Base-by-base conservation (phyloP, 768 basidiomycete genomes). In the Cystobasidium tubakii region DNA sequence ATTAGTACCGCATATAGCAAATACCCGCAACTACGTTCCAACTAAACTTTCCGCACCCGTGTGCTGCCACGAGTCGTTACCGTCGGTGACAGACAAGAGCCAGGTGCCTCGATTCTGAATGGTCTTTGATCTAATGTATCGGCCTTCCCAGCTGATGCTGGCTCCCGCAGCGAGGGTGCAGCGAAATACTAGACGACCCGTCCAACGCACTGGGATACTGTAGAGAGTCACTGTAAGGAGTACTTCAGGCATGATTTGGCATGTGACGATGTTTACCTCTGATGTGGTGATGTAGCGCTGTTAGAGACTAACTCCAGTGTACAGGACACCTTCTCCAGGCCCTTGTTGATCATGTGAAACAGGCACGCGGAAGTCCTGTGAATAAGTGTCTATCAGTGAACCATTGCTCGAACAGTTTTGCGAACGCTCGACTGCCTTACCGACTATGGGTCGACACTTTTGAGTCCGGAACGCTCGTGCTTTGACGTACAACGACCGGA, bases 191-290 rank as follows among this genome's bases (percentile, higher is more conserved):
- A 78, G 1, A 81, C 72, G 0, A 62, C 83, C 77, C 43, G 77
- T 74, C n/a, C 81, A 80, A 73, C 85, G 67, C 84, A 81, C n/a
- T 87, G 76, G 1, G 81, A 81, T 39, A 89, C 82, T 7, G 85
- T 83, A 1, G 89, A 73, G 7, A 92, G 91, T 78, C 92, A 86
- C 84, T 86, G 88, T 81, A 93, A 90, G 17, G 81, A 78, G 75
- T 7, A 42, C 42, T 7, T 7, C 42, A 7, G 9, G 7, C 42
- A 42, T 7, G 42, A 42, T 17, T 42, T 42, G 42, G n/a, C n/a
- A n/a, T n/a, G n/a, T n/a, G n/a, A n/a, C n/a, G n/a, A n/a, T n/a
- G n/a, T n/a, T n/a, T n/a, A n/a, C n/a, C 39, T 39, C 6, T 39
- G 39, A 39, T n/a, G n/a, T n/a, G n/a, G n/a, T 42, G 46, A 6